Evolutionary conservation across 805 yeast species (phyloP).

Genomic region (Zygoascus bituminiphila): DNA sequence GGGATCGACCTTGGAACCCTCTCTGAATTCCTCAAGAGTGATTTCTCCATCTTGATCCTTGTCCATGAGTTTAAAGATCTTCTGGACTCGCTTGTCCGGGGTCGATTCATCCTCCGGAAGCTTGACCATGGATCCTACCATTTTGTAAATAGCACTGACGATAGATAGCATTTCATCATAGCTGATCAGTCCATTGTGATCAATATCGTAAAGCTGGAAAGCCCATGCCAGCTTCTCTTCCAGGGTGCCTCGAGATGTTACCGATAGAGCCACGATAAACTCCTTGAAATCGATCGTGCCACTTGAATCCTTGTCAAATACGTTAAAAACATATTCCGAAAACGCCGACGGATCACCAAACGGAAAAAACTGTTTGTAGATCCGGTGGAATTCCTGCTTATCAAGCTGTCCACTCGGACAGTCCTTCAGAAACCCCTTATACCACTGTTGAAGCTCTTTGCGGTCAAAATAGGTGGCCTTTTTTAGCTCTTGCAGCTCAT

Average conservation of each 20-base stretch:
- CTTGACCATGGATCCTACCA: conserved; percentile 92
- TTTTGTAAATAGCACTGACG: conserved; percentile 77
- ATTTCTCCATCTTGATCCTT: conserved; percentile 63
- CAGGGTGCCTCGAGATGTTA: conserved; percentile 76
- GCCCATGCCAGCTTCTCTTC: conserved; percentile 89
- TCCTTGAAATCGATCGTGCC: conserved; percentile 88
- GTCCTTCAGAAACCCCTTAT: conserved; percentile 88
- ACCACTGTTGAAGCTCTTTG: conserved; percentile 96
- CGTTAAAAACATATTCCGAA: conserved; percentile 79
- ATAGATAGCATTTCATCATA: conserved; percentile 75
- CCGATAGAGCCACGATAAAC: conserved; percentile 78
- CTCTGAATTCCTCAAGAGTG: conserved; percentile 75
- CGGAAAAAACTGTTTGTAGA: conserved; percentile 94
- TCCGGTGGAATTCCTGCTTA: conserved; percentile 80
- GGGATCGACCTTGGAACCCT: conserved; percentile 71
- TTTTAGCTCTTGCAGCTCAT: conserved; percentile 74
- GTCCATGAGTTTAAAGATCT: conserved; percentile 67
- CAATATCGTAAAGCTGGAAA: conserved; percentile 77
- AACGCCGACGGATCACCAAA: conserved; percentile 95
- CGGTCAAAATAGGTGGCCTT: conserved; percentile 86
- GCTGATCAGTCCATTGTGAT: conserved; percentile 65
- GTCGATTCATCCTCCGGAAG: conserved; percentile 84
- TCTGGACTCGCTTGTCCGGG: conserved; percentile 78
- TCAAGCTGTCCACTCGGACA: conserved; percentile 87
- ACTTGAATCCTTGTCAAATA: conserved; percentile 72